Percentiles rank a stretch among this genome's conserved stretches.
Evolutionary conservation across 768 basidiomycete genomes (phyloP).

Genomic region (Cubamyces lactineus): DNA sequence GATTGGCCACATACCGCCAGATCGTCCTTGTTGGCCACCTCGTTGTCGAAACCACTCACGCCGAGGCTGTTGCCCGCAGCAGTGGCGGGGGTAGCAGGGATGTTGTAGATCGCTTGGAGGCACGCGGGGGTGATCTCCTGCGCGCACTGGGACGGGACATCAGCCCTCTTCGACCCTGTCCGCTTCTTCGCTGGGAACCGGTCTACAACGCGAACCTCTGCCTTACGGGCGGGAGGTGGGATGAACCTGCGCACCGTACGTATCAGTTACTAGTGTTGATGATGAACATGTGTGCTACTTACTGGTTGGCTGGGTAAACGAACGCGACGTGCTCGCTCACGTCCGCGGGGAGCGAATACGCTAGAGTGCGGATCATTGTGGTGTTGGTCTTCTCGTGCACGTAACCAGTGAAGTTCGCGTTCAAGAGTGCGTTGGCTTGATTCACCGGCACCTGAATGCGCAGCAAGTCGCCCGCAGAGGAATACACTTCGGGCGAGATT

Average conservation of each 20-base stretch:
- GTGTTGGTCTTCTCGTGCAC: conserved; percentile 35
- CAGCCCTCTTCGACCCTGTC: conserved; percentile 5
- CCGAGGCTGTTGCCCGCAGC: conserved; percentile 33
- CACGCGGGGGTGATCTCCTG: conserved; percentile 32
- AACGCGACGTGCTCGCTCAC: conserved; percentile 36
- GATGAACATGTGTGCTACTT: conserved; percentile 6
- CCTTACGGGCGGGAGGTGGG: conserved; percentile 16
- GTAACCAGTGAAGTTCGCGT: conserved; percentile 40
- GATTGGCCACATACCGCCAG: conserved; percentile 25
- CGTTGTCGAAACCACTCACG: conserved; percentile 39
- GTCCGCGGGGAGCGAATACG: conserved; percentile 40
- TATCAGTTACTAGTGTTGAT: background rate
- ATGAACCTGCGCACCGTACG: conserved; percentile 11
- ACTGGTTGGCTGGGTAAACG: conserved; percentile 38
- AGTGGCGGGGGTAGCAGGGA: conserved; percentile 39
- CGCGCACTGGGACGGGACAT: conserved; percentile 27
- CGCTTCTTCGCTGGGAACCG: background rate
- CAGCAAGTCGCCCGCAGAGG: conserved; percentile 41
- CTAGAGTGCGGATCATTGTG: conserved; percentile 38
- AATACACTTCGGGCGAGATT: conserved; percentile 28
- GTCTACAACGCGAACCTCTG: conserved; percentile 3
- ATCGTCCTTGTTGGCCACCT: conserved; percentile 37
- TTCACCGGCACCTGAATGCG: conserved; percentile 33
- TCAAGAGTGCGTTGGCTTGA: conserved; percentile 40
- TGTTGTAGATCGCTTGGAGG: conserved; percentile 39